Conservation (phyloP, 2,329 filamentous ascomycete species). For the Lasiodiplodia hormozganensis region DNA sequence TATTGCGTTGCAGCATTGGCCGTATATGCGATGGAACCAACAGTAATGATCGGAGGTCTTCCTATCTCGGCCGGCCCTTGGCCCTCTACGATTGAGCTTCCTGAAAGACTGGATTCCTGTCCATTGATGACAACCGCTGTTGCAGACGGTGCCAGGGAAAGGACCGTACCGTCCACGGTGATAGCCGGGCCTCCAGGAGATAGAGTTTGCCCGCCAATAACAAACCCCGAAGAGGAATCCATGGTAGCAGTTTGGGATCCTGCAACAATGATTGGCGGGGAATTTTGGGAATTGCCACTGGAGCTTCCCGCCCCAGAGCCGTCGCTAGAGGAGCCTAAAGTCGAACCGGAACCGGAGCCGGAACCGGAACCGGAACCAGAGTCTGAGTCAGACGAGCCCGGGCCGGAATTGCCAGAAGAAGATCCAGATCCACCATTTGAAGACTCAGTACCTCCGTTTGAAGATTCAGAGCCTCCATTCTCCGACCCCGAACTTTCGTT, state of each 20-base stretch:
- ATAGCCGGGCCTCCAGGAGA: constrained; percentile 44
- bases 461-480: background rate
- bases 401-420: background rate
- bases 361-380: background rate
- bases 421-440: constrained; percentile 33
- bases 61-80: constrained; percentile 27
- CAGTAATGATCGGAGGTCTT: constrained; percentile 44
- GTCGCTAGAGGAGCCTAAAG: background rate
- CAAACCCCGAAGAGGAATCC: constrained; percentile 42
- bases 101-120: constrained; percentile 35
- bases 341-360: constrained; percentile 33
- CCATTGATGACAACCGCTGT: constrained; percentile 46
- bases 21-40: constrained; percentile 49
- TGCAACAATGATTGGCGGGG: constrained; percentile 29
- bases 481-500: background rate
- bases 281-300: background rate
- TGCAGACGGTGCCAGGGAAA: constrained; percentile 45
- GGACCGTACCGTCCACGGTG: constrained; percentile 44
- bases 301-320: constrained; percentile 3
- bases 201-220: constrained; percentile 45
- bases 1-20: constrained; percentile 56
- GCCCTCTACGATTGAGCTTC: constrained; percentile 28
- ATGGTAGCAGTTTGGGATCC: constrained; percentile 41
- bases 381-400: background rate
- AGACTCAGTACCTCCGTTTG: background rate